These are phyloP conservation scores for Candida lessepsii DNA, from an alignment of 805 yeast genomes.

Conservation along the genomic window DNA sequence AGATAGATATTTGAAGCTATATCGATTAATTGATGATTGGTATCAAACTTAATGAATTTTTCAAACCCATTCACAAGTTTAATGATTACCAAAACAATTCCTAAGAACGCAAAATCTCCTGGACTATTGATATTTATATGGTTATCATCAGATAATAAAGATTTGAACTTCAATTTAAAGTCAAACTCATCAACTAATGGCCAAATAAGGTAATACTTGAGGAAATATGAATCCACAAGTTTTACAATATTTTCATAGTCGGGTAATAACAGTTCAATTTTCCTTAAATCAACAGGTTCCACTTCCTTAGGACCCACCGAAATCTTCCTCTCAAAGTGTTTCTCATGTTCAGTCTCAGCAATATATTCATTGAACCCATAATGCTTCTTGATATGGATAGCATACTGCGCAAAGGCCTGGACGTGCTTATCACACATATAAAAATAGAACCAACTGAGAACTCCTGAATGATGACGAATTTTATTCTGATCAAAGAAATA, in stretches of 20 bases:
- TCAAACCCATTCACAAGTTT: conserved; percentile 7
- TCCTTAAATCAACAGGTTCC: not conserved
- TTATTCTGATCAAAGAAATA: not conserved
- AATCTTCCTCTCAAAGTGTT: conserved; percentile 5
- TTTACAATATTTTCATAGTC: not conserved
- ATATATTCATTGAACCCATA: conserved; percentile 3
- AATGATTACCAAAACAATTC: conserved; percentile 1
- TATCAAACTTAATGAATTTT: conserved; percentile 1
- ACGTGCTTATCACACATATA: not conserved
- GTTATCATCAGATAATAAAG: not conserved
- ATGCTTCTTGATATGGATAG: conserved; percentile 3
- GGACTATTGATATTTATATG: not conserved
- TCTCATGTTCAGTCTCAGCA: conserved; percentile 4
- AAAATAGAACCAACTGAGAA: conserved; percentile 1
- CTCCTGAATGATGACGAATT: conserved; percentile 1
- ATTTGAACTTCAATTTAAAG: conserved; percentile 1
- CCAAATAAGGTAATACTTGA: conserved; percentile 6
- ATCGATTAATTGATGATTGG: not conserved
- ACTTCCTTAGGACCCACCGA: not conserved
- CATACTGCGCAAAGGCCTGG: not conserved
- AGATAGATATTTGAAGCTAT: conserved; percentile 2
- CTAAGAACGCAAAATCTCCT: conserved; percentile 5
- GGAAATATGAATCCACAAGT: conserved; percentile 1
- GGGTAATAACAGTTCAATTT: conserved; percentile 4
- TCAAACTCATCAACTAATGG: conserved; percentile 10